Evolutionary conservation across 2,329 filamentous ascomycete genomes (phyloP), one percentile per base, ranked within the genome.

Genomic region (Bipolaris bicolor): DNA sequence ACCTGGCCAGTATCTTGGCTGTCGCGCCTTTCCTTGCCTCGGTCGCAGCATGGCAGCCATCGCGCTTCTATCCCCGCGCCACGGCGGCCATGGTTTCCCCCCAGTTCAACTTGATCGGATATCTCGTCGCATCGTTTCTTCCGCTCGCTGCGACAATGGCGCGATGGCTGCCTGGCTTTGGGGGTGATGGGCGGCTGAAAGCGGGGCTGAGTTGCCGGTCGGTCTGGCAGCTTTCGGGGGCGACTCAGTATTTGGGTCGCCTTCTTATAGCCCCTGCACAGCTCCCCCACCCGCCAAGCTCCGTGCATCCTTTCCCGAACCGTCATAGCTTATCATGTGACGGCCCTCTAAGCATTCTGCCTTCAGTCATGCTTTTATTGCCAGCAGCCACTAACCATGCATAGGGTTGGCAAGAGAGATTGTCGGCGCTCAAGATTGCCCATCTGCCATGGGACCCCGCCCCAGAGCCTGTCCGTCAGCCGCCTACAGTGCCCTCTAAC

Each of bases 381-480:
- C 24, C 47, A 55, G 45, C 34, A 56, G 15, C 37, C 55, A 55
- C 63, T 66, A 57, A 68, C 71, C 49, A 51, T 18, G 46, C 34
- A 26, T 51, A 98, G 93, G 91, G 89, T 80, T 99, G 95, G 95
- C 93, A 98, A 82, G 84, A 88, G 69, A 97, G 96, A 78, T 84
- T 99, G 34, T 90, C 93, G 1, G 87, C 88, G 66, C 87, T 96
- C 64, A 87, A 90, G 65, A 89, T 98, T 60, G 95, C 95, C 58
- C 82, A 86, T 55, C 97, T 98, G 75, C 94, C 95, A 10, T 99
- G 95, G 95, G 95, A 99, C 74, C 94, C 95, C 41, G 88, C 72
- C 52, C 72, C 71, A 20, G 72, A 74, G 55, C 88, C 90, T 50
- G 84, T 86, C 49, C 75, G 74, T 62, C 76, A 78, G 56, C 72